Conservation (phyloP, 257 asterid genomes). For the Fraxinus quadrangulata region DNA sequence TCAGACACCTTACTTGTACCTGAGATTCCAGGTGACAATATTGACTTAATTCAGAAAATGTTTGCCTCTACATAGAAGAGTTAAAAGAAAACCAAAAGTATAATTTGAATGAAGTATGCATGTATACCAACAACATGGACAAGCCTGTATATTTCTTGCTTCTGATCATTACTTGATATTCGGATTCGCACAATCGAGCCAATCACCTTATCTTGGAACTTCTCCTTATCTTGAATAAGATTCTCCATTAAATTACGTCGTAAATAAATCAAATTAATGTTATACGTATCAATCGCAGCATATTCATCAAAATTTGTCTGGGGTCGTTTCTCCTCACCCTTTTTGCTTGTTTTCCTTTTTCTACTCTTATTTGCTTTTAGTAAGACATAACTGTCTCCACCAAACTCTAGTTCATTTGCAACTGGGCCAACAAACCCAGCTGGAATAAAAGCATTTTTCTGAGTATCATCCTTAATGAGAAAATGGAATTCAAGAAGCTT, state of each 20-base stretch:
- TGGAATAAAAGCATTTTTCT: conserved; percentile 38
- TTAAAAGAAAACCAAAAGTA: conserved; percentile 13
- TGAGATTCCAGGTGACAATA: conserved; percentile 30
- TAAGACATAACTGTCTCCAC: conserved; percentile 17
- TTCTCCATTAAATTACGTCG: conserved; percentile 75
- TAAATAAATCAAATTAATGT: conserved; percentile 77
- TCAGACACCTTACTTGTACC: conserved; percentile 72
- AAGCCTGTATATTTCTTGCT: conserved; percentile 81
- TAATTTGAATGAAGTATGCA: conserved; percentile 25
- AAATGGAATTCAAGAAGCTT: conserved; percentile 52
- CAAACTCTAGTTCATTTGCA: conserved; percentile 24
- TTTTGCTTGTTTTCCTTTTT: conserved; percentile 38
- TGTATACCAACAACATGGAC: conserved; percentile 88
- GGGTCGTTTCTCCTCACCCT: conserved; percentile 44
- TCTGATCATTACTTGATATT: conserved; percentile 70
- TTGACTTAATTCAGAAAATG: conserved; percentile 17
- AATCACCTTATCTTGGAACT: conserved; percentile 60
- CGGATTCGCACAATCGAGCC: conserved; percentile 88
- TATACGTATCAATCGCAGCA: conserved; percentile 85
- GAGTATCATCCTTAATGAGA: conserved; percentile 36
- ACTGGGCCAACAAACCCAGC: conserved; percentile 43
- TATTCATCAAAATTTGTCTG: conserved; percentile 61
- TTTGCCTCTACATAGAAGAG: conserved; percentile 5
- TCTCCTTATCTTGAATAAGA: conserved; percentile 60
- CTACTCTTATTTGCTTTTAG: conserved; percentile 24